Evolutionary conservation across 2,329 filamentous ascomycete genomes (phyloP).

Genomic region (Sphaerostilbella broomeana): DNA sequence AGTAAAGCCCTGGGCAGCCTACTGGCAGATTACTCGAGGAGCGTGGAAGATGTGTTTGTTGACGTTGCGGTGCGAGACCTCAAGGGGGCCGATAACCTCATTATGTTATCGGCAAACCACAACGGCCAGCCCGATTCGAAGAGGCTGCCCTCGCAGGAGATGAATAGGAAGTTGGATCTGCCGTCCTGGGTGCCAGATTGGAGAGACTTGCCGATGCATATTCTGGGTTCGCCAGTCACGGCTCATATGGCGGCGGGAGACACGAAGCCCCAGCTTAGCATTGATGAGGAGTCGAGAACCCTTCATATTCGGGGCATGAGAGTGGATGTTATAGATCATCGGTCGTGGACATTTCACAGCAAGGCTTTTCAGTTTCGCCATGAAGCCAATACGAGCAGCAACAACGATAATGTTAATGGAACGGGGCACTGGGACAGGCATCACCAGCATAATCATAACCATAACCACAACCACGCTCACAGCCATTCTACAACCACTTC

Average conservation of each 20-base stretch:
- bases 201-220: constrained; percentile 26
- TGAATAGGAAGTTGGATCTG: constrained; percentile 9
- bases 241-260: constrained; percentile 26
- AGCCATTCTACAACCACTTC: background rate
- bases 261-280: constrained; percentile 21
- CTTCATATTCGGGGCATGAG: constrained; percentile 25
- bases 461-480: background rate
- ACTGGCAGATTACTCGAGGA: constrained; percentile 24
- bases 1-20: constrained; percentile 20
- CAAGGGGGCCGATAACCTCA: constrained; percentile 22
- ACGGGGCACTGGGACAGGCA: background rate
- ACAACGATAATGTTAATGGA: background rate
- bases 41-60: constrained; percentile 27
- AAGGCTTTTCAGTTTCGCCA: constrained; percentile 26
- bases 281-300: constrained; percentile 19
- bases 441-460: background rate
- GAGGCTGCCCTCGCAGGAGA: background rate
- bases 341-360: constrained; percentile 25
- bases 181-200: constrained; percentile 35
- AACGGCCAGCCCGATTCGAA: background rate
- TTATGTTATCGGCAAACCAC: constrained; percentile 26
- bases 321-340: constrained; percentile 20
- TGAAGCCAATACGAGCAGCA: background rate
- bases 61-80: constrained; percentile 28
- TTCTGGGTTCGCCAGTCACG: constrained; percentile 26